phyloP scores from a whole-genome alignment of 441 rosid genomes.

The Syzygium syzygioides region DNA sequence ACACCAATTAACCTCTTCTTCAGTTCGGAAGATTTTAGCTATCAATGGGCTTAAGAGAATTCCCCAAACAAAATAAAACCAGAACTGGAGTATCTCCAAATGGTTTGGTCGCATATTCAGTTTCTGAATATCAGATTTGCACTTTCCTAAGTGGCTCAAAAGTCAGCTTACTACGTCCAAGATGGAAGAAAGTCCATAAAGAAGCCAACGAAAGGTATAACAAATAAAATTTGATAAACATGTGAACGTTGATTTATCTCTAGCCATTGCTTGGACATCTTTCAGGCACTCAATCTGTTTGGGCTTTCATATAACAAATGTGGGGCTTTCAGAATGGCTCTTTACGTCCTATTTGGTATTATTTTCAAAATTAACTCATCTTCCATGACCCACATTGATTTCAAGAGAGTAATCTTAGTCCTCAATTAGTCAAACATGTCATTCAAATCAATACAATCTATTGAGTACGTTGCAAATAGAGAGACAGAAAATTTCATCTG shows the following conservation, averaged over 20 bases:
- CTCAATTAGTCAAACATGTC: background rate
- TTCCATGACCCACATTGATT: background rate
- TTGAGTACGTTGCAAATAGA: background rate
- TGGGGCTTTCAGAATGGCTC: background rate
- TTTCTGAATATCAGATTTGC: background rate
- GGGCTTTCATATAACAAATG: background rate
- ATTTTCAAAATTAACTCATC: background rate
- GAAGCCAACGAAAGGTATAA: background rate
- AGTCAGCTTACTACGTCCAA: background rate
- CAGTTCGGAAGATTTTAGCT: background rate
- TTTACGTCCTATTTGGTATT: background rate
- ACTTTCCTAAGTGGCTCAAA: background rate
- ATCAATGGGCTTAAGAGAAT: background rate
- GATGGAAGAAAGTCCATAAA: background rate
- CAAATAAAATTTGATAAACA: background rate
- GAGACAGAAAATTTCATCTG: background rate
- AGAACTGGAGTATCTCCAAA: background rate
- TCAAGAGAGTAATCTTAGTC: background rate
- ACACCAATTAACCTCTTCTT: background rate
- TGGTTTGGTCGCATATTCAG: background rate
- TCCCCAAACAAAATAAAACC: background rate
- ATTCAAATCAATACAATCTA: background rate
- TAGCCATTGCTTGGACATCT: background rate
- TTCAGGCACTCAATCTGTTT: background rate
- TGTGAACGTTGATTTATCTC: background rate